Percentiles rank a stretch among this genome's conserved stretches.
Evolutionary conservation across 2,329 filamentous ascomycete species (phyloP).

Genomic region (Colletotrichum brevisporum): DNA sequence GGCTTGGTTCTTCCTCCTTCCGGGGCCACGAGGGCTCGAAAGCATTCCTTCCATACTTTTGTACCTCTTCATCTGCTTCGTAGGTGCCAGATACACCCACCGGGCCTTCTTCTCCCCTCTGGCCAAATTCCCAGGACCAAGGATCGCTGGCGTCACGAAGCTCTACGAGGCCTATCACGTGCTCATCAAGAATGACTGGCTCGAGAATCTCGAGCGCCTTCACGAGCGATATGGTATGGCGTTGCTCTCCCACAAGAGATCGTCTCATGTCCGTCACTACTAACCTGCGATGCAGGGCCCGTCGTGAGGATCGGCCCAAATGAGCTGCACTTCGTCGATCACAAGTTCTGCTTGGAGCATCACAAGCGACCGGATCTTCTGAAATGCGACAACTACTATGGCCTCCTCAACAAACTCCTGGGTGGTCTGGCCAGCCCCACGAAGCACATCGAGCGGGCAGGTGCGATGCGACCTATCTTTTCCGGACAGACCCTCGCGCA

Average conservation of each 20-base stretch:
- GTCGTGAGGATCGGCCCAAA: constrained; percentile 41
- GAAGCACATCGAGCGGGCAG: constrained; percentile 33
- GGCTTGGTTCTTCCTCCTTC: constrained; percentile 9
- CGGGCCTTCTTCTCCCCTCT: constrained; percentile 28
- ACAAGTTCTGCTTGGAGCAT: constrained; percentile 37
- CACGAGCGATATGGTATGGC: constrained; percentile 33
- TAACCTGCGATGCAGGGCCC: constrained; percentile 20
- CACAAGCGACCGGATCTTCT: constrained; percentile 38
- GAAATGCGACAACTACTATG: constrained; percentile 42
- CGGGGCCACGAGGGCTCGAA: neutral
- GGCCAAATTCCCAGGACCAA: constrained; percentile 32
- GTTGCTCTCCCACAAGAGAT: neutral
- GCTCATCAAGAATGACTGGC: constrained; percentile 39
- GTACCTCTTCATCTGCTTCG: neutral
- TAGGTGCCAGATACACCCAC: constrained; percentile 19
- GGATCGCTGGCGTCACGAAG: constrained; percentile 28
- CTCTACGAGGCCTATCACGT: constrained; percentile 42
- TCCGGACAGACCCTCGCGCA: constrained; percentile 33
- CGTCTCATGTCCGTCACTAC: neutral
- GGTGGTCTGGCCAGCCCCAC: constrained; percentile 34
- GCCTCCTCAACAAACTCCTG: constrained; percentile 36
- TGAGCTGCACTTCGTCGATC: constrained; percentile 40
- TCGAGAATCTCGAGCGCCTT: constrained; percentile 36
- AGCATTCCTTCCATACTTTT: neutral
- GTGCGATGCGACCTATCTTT: constrained; percentile 39